Evolutionary conservation across 2,329 filamentous ascomycete genomes (phyloP), one percentile per base, ranked within the genome.

Genomic region (Diaporthe vexans): DNA sequence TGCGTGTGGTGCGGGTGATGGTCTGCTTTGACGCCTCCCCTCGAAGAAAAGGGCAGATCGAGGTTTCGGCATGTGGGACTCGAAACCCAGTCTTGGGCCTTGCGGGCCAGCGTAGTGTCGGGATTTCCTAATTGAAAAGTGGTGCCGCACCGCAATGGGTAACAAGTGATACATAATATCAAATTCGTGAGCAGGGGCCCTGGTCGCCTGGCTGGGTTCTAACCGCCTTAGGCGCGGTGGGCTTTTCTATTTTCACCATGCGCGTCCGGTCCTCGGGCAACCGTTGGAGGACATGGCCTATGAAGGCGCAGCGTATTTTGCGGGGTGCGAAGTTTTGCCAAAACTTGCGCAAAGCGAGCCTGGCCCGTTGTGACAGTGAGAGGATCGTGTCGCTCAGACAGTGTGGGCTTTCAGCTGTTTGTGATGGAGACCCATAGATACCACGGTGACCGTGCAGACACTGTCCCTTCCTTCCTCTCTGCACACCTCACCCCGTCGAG

Each of bases 41-140:
- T 68, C 29, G 40, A 24, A 68, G 21, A 68, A n/a, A 54, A 54
- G 37, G 48, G 46, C 63, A 68, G 63, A 68, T 68, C 48, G 63
- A 68, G 33, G 63, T 68, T 68, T 68, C 63, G 63, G 63, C 63
- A 68, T 68, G 63, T 68, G 63, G 63, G 63, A 68, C 63, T 67
- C 63, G 63, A 68, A 54, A 54, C 63, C 63, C 48, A 37, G 48
- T 54, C 63, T 37, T 54, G n/a, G 37, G 33, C 63, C 43, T 48
- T 68, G 63, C 63, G 33, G 63, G 63, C 63, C 63, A 68, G 48
- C 17, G 33, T 68, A 40, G 48, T 37, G 63, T 68, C 63, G 63
- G 63, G 63, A 46, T 54, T 68, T 68, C 63, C 63, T 68, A 68
- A 54, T 68, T 26, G 21, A 54, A 54, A 54, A 19, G 48, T 40